phyloP scores from a whole-genome alignment of 495 filamentous ascomycete genomes.

The Articulospora tetracladia region DNA sequence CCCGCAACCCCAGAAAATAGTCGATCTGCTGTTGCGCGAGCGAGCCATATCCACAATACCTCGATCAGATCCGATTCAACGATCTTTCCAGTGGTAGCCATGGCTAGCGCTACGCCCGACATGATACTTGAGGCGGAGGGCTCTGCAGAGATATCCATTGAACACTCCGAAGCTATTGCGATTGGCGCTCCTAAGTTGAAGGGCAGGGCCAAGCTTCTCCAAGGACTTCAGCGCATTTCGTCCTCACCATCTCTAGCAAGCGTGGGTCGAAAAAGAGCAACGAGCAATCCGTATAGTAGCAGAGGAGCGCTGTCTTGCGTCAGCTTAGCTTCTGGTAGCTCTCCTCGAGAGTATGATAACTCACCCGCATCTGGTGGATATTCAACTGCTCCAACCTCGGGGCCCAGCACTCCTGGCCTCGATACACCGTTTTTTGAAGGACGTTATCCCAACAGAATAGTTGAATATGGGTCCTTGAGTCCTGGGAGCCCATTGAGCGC shows the following conservation, averaged over 20 bases:
- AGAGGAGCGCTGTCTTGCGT: constrained; percentile 71
- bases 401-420: constrained; percentile 37
- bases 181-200: constrained; percentile 61
- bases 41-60: not conserved
- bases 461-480: constrained; percentile 31
- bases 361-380: constrained; percentile 53
- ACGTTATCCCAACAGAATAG: constrained; percentile 11
- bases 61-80: not conserved
- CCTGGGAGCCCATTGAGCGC: constrained; percentile 41
- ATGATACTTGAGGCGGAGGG: constrained; percentile 12
- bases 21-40: not conserved
- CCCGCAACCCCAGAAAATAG: not conserved
- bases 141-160: constrained; percentile 8
- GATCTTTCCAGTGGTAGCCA: constrained; percentile 3
- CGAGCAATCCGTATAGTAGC: constrained; percentile 58
- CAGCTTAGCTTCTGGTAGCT: constrained; percentile 57
- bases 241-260: constrained; percentile 76
- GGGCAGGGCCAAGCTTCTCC: constrained; percentile 69
- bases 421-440: constrained; percentile 22
- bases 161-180: constrained; percentile 24
- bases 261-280: constrained; percentile 58
- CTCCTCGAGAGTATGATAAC: constrained; percentile 38
- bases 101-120: constrained; percentile 19
- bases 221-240: constrained; percentile 81
- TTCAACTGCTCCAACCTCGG: constrained; percentile 63